Percentiles rank a stretch among this genome's conserved stretches.
Evolutionary conservation across 257 asterid species (phyloP).

Genomic region (Fraxinus pennsylvanica): DNA sequence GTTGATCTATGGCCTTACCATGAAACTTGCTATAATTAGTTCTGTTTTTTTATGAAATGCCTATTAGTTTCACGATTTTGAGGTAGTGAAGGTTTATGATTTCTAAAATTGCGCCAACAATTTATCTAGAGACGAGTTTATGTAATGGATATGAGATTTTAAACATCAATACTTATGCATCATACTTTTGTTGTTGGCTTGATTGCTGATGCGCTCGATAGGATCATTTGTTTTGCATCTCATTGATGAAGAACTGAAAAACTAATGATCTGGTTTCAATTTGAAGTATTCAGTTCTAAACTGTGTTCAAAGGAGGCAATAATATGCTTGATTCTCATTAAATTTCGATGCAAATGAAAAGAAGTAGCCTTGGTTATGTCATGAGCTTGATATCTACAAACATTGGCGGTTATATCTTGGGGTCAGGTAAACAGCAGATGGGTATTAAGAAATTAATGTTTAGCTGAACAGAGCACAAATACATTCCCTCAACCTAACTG

Average conservation of each 20-base stretch:
- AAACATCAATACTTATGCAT: background rate
- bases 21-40: background rate
- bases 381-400: background rate
- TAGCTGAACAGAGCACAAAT: background rate
- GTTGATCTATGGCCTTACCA: background rate
- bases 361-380: background rate
- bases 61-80: background rate
- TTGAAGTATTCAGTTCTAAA: background rate
- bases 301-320: background rate
- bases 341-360: background rate
- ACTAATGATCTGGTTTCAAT: background rate
- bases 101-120: background rate
- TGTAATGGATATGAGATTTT: background rate
- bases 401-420: background rate
- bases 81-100: background rate
- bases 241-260: background rate
- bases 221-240: background rate
- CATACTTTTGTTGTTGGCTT: background rate
- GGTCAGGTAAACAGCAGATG: background rate
- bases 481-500: background rate
- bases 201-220: background rate
- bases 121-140: background rate
- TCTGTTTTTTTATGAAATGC: background rate
- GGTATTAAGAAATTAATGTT: background rate
- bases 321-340: background rate